Conservation (phyloP, 2,329 filamentous ascomycete genomes). For the Zymoseptoria tritici region DNA sequence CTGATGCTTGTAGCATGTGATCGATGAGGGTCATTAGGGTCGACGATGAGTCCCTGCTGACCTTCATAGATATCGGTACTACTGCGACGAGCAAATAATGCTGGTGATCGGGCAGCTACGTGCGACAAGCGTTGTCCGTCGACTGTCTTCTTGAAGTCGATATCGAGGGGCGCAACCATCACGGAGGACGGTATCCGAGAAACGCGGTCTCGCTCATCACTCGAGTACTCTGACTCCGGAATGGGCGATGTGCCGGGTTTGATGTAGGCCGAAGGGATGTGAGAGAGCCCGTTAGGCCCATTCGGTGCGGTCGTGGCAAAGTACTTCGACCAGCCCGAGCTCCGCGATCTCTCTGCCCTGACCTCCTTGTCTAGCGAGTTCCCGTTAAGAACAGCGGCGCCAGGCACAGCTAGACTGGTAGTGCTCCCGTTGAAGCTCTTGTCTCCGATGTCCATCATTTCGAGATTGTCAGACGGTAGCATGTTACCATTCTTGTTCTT, state of each 20-base stretch:
- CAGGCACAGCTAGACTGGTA: slow-evolving; percentile 16
- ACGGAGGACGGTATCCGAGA: slow-evolving; percentile 48
- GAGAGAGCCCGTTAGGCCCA: slow-evolving; percentile 29
- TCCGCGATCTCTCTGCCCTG: slow-evolving; percentile 41
- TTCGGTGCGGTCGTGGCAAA: slow-evolving; percentile 31
- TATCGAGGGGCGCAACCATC: slow-evolving; percentile 59
- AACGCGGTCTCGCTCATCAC: slow-evolving; percentile 42
- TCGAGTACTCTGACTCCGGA: slow-evolving; percentile 40
- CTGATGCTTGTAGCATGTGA: slow-evolving; percentile 18
- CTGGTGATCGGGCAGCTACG: slow-evolving; percentile 63
- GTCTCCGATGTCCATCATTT: slow-evolving; percentile 39
- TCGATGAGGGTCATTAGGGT: slow-evolving; percentile 19
- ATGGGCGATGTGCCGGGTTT: slow-evolving; percentile 40
- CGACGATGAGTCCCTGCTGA: slow-evolving; percentile 26
- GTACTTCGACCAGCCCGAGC: slow-evolving; percentile 47
- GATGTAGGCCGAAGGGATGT: slow-evolving; percentile 27
- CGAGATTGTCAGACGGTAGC: slow-evolving; percentile 35
- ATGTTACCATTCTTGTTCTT: slow-evolving; percentile 46
- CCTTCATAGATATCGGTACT: slow-evolving; percentile 18
- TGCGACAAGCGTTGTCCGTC: slow-evolving; percentile 57
- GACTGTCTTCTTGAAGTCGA: slow-evolving; percentile 42
- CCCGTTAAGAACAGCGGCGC: slow-evolving; percentile 7
- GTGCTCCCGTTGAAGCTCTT: slow-evolving; percentile 24
- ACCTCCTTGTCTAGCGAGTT: slow-evolving; percentile 25
- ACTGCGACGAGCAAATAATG: slow-evolving; percentile 41